Conservation (phyloP, 202 grass and related monocot species). For the Dendrocalamus latiflorus region DNA sequence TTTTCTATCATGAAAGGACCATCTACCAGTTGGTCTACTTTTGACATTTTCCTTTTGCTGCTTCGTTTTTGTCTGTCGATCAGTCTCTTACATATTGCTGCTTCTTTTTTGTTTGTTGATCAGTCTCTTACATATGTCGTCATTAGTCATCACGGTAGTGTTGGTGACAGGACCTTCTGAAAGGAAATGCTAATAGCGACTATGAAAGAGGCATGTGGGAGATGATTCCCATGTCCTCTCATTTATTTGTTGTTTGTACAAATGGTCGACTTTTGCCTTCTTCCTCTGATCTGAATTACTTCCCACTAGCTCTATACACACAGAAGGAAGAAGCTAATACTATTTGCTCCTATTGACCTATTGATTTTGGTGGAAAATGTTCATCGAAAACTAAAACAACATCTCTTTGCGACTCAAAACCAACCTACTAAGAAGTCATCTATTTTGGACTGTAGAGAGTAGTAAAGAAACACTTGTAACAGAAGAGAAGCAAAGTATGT, state of each 20-base stretch:
- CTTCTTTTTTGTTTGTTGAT: no score
- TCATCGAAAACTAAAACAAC: not conserved
- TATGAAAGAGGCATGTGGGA: not conserved
- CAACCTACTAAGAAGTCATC: not conserved
- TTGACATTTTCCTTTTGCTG: conserved; percentile 13
- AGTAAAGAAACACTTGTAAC: not conserved
- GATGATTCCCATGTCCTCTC: not conserved
- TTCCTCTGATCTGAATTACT: not conserved
- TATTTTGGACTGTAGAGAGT: not conserved
- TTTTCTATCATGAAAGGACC: conserved; percentile 32
- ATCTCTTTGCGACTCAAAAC: not conserved
- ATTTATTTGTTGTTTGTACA: not conserved
- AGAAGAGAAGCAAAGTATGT: not conserved
- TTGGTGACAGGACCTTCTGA: not conserved
- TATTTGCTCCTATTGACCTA: not conserved
- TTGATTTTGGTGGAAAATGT: not conserved
- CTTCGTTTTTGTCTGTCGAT: not conserved
- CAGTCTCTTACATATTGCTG: no score
- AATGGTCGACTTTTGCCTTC: not conserved
- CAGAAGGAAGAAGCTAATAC: not conserved
- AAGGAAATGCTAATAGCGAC: not conserved
- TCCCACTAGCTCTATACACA: not conserved
- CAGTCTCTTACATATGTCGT: not conserved
- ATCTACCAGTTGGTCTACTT: conserved; percentile 7
- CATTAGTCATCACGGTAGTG: not conserved